A percentile compares a stretch with the other conserved stretches of the same genome.
phyloP scores from a whole-genome alignment of 2,329 filamentous ascomycete species.

The Lizonia empirigonia region DNA sequence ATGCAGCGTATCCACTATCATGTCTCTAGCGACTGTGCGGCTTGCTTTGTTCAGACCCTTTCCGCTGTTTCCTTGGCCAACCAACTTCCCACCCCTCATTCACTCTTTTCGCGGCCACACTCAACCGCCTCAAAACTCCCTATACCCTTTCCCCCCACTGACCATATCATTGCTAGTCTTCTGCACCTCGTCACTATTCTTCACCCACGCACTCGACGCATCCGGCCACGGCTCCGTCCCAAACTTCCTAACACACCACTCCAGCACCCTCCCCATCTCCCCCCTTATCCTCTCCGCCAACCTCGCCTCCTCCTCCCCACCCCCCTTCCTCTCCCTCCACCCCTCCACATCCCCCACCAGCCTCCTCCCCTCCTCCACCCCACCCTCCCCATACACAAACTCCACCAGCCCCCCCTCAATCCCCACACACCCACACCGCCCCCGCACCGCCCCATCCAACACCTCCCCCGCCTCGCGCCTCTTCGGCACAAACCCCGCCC shows the following conservation, averaged over 20 bases:
- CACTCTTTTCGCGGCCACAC: no score
- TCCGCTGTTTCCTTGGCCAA: no score
- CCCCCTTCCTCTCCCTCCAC: slow-evolving; percentile 38
- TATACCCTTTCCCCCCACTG: slow-evolving; percentile 52
- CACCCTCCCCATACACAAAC: slow-evolving; percentile 30
- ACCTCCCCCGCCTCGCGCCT: slow-evolving; percentile 20
- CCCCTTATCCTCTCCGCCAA: slow-evolving; percentile 42
- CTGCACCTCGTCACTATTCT: slow-evolving; percentile 48
- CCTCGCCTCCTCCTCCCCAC: slow-evolving; percentile 18
- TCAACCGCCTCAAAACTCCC: slow-evolving; percentile 50
- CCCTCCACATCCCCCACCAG: slow-evolving; percentile 49
- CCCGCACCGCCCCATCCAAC: slow-evolving; percentile 15
- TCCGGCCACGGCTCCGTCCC: slow-evolving; percentile 51
- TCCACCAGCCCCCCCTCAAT: slow-evolving; percentile 15
- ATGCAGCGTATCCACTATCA: slow-evolving; percentile 27
- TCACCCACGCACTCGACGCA: slow-evolving; percentile 53
- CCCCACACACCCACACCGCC: slow-evolving; percentile 10
- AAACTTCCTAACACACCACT: slow-evolving; percentile 55
- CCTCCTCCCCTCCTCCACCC: slow-evolving; percentile 10
- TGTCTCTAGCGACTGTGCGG: slow-evolving; percentile 9
- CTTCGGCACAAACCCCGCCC: slow-evolving; percentile 42
- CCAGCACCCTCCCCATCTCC: slow-evolving; percentile 52
- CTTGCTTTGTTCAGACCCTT: neutral
- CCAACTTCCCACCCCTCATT: neutral
- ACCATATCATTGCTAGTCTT: slow-evolving; percentile 53